Evolutionary conservation across 345 rosid species (phyloP).

Genomic region (Euphorbia peplus): DNA sequence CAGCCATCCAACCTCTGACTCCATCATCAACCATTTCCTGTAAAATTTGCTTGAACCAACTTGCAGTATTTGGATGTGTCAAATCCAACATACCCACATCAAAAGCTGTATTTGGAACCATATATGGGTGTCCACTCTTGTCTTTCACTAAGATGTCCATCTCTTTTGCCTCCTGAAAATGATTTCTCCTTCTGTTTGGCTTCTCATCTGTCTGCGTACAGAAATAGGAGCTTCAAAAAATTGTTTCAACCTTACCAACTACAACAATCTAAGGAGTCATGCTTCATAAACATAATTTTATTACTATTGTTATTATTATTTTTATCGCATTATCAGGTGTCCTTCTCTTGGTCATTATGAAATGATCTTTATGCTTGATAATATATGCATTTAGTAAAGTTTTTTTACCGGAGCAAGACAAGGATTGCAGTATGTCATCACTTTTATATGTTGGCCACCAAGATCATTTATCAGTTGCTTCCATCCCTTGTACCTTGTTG

Average conservation of each 20-base stretch:
- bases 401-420: constrained; percentile 61
- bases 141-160: constrained; percentile 59
- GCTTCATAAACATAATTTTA: background rate
- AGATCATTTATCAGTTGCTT: constrained; percentile 49
- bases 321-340: background rate
- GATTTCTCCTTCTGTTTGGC: constrained; percentile 49
- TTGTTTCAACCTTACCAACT: constrained; percentile 10
- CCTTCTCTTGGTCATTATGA: background rate
- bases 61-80: constrained; percentile 58
- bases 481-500: constrained; percentile 53
- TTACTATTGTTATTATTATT: too few relatives aligned
- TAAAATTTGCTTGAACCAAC: constrained; percentile 65
- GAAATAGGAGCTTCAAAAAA: constrained; percentile 13
- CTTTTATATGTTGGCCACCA: constrained; percentile 40
- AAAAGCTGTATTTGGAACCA: constrained; percentile 74
- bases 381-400: background rate
- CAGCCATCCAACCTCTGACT: constrained; percentile 81
- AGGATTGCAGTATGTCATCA: constrained; percentile 81
- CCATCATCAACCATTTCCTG: constrained; percentile 67
- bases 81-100: constrained; percentile 75
- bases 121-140: constrained; percentile 48
- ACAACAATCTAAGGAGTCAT: constrained; percentile 1
- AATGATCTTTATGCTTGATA: background rate
- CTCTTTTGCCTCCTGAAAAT: constrained; percentile 58
- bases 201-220: constrained; percentile 43